Evolutionary conservation across 2,329 filamentous ascomycete genomes (phyloP), one percentile per base, ranked within the genome.

Genomic region (Sclerotinia nivalis): DNA sequence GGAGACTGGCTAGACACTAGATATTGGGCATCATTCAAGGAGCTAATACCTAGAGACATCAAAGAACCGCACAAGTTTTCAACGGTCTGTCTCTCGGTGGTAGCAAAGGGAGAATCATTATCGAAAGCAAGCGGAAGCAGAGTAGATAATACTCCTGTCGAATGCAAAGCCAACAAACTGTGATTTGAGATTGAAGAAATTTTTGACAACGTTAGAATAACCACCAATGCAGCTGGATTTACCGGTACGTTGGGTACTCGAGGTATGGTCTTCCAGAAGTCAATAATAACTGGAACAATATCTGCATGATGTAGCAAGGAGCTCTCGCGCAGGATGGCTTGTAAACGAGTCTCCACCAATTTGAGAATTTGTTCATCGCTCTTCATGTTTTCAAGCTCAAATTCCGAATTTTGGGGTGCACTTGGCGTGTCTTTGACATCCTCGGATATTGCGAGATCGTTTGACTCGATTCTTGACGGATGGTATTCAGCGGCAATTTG

Each of bases 21-120:
- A 71, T 90, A 89, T 76, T 94, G 90, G 22, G 93, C 92, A 82
- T 97, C 93, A 59, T 92, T 88, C n/a, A 97, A 86, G 71, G 86
- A 86, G 76, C 89, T 91, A 74, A 97, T 87, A 28, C 96, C 95
- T 72, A 96, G 84, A 70, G 87, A 82, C 83, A 93, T 88, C 77
- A 96, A 81, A 79, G 84, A 84, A 73, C 86, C 86, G 76, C 91
- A 94, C 37, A 97, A 84, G 31, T 86, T 83, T 73, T 90, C 82
- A 28, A 93, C 86, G 20, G 88, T 83, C 37, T 83, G 79, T 74
- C 83, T 84, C 77, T 93, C 91, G 4, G 81, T 77, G 34, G 83
- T 77, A 20, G 84, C 83, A 43, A 92, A 81, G 20, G 80, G 78
- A 28, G 85, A 83, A 64, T 83, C 82, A 5, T 79, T 72, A 25